Base-by-base conservation (phyloP, 2,329 filamentous ascomycete genomes). In the Fusarium sp. region DNA sequence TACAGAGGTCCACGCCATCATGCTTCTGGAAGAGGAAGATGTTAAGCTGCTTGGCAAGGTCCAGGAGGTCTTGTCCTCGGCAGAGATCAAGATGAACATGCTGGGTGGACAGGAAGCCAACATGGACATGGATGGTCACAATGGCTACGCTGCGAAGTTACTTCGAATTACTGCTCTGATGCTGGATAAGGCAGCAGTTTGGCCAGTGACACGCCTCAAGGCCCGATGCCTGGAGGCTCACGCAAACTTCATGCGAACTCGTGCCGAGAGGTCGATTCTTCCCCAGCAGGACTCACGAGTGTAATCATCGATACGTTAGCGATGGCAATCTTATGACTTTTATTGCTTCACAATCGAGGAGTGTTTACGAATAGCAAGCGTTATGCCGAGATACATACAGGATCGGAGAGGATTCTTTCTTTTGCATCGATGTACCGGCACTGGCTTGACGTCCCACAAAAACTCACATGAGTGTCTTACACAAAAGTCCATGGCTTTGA, bases 21-120 rank as follows among this genome's bases (percentile, higher is more conserved):
- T 97, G 88, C 86, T 97, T 6, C 84, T 98, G 2, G 94, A 97
- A 74, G 92, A 96, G 18, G 95, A 98, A 76, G 95, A 99, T 71
- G 87, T 92, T 69, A 95, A 95, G 78, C 84, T 98, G 3, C 82
- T 98, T 8, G 85, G 88, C 44, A 97, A 97, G 80, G 89, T 97
- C 26, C 88, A 92, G 70, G 91, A 93, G 67, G 91, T 98, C 11
- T 81, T 97, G 40, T 83, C 86, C 36, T 91, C 88, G 65, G 89
- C 93, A 11, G 93, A 97, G 77, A 84, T 88, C 74, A 97, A 97
- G 80, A 89, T 97, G 83, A 89, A 87, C 57, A 80, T 89, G 67
- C 80, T 86, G 73, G 84, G 80, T n/a, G 81, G 82, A 15, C 80
- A 86, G 6, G 85, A 87, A 60, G 82, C 85, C 65, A 82, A 84